A percentile compares a stretch with the other conserved stretches of the same genome.
Conservation (phyloP, 2,329 filamentous ascomycete species). For the Aspergillus latus region DNA sequence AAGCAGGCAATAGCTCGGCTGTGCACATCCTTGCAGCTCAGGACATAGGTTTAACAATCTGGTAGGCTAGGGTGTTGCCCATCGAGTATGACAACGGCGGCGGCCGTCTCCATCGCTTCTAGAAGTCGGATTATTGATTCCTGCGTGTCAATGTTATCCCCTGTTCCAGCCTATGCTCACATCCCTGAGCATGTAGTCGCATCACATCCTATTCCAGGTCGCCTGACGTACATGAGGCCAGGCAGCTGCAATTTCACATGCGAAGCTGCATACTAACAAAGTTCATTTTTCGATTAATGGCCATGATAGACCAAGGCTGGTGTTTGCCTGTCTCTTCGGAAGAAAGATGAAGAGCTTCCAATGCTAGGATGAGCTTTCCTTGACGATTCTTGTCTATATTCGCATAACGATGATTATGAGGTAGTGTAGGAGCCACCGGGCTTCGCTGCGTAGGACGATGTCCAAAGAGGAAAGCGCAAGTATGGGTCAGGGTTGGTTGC, state of each 20-base stretch:
- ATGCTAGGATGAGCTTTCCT: background rate
- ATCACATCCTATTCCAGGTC: background rate
- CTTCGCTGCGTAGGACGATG: background rate
- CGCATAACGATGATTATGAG: no score
- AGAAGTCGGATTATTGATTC: background rate
- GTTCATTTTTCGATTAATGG: background rate
- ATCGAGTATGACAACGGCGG: no score
- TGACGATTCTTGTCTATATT: background rate
- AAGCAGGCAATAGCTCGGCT: slow-evolving; percentile 12
- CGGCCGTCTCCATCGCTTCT: background rate
- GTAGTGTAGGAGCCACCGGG: no score
- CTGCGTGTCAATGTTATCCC: background rate
- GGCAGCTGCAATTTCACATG: background rate
- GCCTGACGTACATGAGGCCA: background rate
- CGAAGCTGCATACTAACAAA: background rate
- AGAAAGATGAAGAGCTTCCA: background rate
- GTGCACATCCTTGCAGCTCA: background rate
- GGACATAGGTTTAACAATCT: background rate
- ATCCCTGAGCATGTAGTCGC: background rate
- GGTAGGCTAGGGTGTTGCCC: no score
- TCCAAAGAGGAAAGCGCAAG: background rate
- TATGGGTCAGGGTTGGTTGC: background rate
- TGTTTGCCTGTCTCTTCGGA: background rate
- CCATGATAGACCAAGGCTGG: background rate
- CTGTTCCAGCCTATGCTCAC: background rate